These are phyloP conservation scores for Hebeloma cylindrosporum DNA, from an alignment of 768 basidiomycete species.

Conservation along the genomic window DNA sequence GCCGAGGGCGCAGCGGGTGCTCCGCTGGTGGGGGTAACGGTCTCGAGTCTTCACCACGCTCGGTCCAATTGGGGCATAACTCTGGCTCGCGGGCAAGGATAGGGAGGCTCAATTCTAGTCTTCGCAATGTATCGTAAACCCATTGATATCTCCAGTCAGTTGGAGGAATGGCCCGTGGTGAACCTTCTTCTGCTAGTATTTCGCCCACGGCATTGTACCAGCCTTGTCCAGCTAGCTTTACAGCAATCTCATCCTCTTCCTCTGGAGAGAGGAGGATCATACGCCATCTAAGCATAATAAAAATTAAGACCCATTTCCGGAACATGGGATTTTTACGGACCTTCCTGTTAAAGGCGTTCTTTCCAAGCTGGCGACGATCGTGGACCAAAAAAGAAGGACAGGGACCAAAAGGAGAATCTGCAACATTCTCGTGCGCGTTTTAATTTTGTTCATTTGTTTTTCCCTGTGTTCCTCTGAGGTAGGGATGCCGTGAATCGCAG, in stretches of 20 bases:
- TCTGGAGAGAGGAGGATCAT: slow-evolving; percentile 88
- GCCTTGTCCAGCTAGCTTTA: slow-evolving; percentile 75
- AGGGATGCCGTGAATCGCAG: slow-evolving; percentile 50
- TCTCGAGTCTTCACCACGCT: slow-evolving; percentile 45
- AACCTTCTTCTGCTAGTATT: slow-evolving; percentile 67
- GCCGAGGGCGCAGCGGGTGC: slow-evolving; percentile 82
- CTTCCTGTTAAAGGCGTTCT: slow-evolving; percentile 84
- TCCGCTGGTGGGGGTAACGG: slow-evolving; percentile 81
- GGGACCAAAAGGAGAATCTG: slow-evolving; percentile 64
- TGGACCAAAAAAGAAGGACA: slow-evolving; percentile 59
- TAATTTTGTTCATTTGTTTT: slow-evolving; percentile 46
- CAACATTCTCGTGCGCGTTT: slow-evolving; percentile 47
- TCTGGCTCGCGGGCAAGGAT: slow-evolving; percentile 60
- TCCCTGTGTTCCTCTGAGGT: slow-evolving; percentile 55
- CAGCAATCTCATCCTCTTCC: slow-evolving; percentile 89
- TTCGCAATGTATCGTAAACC: slow-evolving; percentile 78
- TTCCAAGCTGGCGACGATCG: slow-evolving; percentile 72
- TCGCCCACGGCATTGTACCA: slow-evolving; percentile 86
- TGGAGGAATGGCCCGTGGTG: slow-evolving; percentile 62
- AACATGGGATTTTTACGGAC: slow-evolving; percentile 38
- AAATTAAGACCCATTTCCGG: neutral
- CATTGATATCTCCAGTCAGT: slow-evolving; percentile 90
- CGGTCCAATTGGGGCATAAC: slow-evolving; percentile 55
- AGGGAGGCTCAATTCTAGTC: slow-evolving; percentile 75
- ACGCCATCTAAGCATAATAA: slow-evolving; percentile 61